phyloP scores from a whole-genome alignment of 2,329 filamentous ascomycete species.

The Monosporascus cannonballus region DNA sequence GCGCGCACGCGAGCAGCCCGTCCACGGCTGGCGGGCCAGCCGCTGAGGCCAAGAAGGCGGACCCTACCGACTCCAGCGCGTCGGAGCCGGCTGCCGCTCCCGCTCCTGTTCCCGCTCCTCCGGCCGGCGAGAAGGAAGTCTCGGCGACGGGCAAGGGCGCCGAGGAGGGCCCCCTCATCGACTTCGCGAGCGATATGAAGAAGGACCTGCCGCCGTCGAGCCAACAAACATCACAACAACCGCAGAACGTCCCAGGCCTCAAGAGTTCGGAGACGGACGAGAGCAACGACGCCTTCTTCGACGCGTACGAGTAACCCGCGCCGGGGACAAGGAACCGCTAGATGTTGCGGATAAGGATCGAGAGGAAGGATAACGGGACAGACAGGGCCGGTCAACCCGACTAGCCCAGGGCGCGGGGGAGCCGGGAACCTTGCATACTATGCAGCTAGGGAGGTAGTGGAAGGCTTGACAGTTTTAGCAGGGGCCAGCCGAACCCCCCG shows the following conservation, averaged over 20 bases:
- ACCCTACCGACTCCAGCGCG: conserved; percentile 55
- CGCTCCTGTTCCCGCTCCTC: conserved; percentile 2
- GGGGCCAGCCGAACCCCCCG: too few relatives aligned
- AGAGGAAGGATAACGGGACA: too few relatives aligned
- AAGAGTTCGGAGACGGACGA: conserved; percentile 29
- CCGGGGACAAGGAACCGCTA: not conserved
- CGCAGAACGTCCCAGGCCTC: conserved; percentile 12
- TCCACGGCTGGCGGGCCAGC: conserved; percentile 8
- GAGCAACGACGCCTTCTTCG: conserved; percentile 34
- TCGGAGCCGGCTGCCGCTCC: conserved; percentile 2
- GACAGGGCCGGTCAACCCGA: too few relatives aligned
- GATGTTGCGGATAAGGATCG: not conserved
- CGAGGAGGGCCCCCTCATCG: conserved; percentile 43
- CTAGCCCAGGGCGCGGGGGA: too few relatives aligned
- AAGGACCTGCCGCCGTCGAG: conserved; percentile 35
- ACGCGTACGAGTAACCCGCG: conserved; percentile 25
- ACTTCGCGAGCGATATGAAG: conserved; percentile 51
- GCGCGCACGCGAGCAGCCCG: conserved; percentile 20
- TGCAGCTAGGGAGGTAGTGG: too few relatives aligned
- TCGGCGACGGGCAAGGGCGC: conserved; percentile 37
- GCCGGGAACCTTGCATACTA: too few relatives aligned
- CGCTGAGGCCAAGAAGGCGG: conserved; percentile 20
- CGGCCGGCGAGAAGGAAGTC: conserved; percentile 30
- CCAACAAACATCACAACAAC: not conserved
- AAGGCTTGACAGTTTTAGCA: too few relatives aligned